A percentile compares a stretch with the other conserved stretches of the same genome.
Conservation (phyloP, 2,329 filamentous ascomycete species). For the Plenodomus tracheiphilus region DNA sequence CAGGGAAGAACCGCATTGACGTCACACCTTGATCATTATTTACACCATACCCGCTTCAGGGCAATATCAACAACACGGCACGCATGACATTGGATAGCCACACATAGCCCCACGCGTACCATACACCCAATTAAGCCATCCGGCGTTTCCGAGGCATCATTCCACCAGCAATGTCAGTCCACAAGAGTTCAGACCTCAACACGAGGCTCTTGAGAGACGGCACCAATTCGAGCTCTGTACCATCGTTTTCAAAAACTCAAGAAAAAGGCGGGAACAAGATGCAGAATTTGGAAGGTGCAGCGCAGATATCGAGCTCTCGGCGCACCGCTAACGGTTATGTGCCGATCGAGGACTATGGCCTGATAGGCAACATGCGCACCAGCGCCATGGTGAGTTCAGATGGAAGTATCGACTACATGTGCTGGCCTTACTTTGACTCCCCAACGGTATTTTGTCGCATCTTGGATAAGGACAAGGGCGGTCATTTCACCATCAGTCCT, state of each 20-base stretch:
- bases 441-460: slow-evolving; percentile 75
- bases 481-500: slow-evolving; percentile 67
- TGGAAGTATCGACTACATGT: slow-evolving; percentile 66
- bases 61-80: background rate
- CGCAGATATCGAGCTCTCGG: slow-evolving; percentile 18
- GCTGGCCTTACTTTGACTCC: slow-evolving; percentile 74
- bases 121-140: background rate
- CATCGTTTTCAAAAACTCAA: background rate
- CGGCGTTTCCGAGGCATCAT: background rate
- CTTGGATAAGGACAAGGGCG: slow-evolving; percentile 74
- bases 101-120: background rate
- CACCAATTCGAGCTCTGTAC: background rate
- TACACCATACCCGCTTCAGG: background rate
- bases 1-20: background rate
- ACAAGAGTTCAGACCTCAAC: background rate
- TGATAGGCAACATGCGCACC: slow-evolving; percentile 81
- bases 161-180: background rate
- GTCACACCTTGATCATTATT: background rate
- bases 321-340: slow-evolving; percentile 32
- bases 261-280: background rate
- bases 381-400: slow-evolving; percentile 49
- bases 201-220: background rate
- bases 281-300: slow-evolving; percentile 11
- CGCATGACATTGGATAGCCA: background rate
- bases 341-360: slow-evolving; percentile 69